Evolutionary conservation across 345 rosid genomes (phyloP).

Genomic region (Pelargonium nanum): DNA sequence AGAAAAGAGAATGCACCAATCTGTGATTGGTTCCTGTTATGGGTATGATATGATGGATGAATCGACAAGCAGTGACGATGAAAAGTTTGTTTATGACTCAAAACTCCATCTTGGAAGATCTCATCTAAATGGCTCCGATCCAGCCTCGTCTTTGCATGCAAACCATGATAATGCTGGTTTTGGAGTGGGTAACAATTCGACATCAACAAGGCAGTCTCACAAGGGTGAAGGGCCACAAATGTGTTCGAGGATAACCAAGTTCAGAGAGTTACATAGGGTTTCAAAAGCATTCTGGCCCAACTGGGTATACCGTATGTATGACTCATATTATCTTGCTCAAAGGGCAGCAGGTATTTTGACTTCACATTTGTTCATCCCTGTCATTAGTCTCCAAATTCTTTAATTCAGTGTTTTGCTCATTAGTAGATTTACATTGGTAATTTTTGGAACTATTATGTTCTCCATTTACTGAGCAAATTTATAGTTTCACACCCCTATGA

Average conservation of each 20-base stretch:
- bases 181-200: constrained; percentile 19
- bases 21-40: constrained; percentile 35
- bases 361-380: constrained; percentile 3
- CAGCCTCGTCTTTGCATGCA: background rate
- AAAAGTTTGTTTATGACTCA: constrained; percentile 22
- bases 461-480: too few species aligned
- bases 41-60: constrained; percentile 34
- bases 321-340: constrained; percentile 75
- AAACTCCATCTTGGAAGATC: constrained; percentile 26
- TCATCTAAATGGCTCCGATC: constrained; percentile 16
- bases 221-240: constrained; percentile 25
- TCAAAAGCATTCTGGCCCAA: constrained; percentile 74
- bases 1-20: constrained; percentile 56
- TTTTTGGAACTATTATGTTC: too few species aligned
- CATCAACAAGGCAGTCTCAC: constrained; percentile 19
- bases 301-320: constrained; percentile 84
- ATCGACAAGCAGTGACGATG: constrained; percentile 67
- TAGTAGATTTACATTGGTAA: background rate
- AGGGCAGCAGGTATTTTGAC: constrained; percentile 68
- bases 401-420: background rate
- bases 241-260: constrained; percentile 17
- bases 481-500: too few species aligned
- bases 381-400: constrained; percentile 1
- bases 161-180: constrained; percentile 16
- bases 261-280: constrained; percentile 32